phyloP scores from a whole-genome alignment of 441 rosid species.

The Pelargonium fulgidum region DNA sequence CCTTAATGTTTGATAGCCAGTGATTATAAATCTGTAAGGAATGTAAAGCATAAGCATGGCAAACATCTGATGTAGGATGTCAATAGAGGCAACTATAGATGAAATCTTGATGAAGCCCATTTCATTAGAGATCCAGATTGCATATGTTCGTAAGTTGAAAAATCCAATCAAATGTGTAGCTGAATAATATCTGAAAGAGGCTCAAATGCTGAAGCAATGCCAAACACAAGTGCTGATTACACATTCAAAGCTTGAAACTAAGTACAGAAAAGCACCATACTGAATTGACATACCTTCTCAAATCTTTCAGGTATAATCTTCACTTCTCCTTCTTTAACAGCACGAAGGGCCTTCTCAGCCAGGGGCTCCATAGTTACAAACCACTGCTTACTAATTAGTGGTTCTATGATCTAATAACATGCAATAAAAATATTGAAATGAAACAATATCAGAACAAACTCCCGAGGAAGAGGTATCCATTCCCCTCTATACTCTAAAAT shows the following conservation, averaged over 20 bases:
- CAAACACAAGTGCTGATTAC: constrained; percentile 6
- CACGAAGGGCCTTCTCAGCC: constrained; percentile 91
- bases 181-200: constrained; percentile 3
- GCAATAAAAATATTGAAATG: constrained; percentile 16
- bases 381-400: constrained; percentile 94
- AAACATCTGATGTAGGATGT: not conserved
- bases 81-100: not conserved
- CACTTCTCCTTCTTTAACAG: constrained; percentile 70
- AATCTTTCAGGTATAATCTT: constrained; percentile 87
- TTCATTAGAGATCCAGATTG: not conserved
- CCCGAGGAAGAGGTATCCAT: constrained; percentile 11
- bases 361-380: constrained; percentile 90
- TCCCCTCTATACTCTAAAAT: constrained; percentile 7
- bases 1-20: constrained; percentile 92
- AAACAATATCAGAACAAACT: constrained; percentile 17
- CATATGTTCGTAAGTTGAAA: not conserved
- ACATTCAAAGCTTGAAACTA: not conserved
- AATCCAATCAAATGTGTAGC: not conserved
- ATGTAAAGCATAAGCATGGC: constrained; percentile 4
- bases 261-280: constrained; percentile 4
- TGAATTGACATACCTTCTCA: constrained; percentile 59
- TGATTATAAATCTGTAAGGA: constrained; percentile 74
- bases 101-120: not conserved
- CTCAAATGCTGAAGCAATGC: not conserved
- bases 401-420: constrained; percentile 75